Evolutionary conservation across 257 asterid genomes (phyloP), one percentile per base, ranked within the genome.

Genomic region (Schizonepeta tenuifolia): DNA sequence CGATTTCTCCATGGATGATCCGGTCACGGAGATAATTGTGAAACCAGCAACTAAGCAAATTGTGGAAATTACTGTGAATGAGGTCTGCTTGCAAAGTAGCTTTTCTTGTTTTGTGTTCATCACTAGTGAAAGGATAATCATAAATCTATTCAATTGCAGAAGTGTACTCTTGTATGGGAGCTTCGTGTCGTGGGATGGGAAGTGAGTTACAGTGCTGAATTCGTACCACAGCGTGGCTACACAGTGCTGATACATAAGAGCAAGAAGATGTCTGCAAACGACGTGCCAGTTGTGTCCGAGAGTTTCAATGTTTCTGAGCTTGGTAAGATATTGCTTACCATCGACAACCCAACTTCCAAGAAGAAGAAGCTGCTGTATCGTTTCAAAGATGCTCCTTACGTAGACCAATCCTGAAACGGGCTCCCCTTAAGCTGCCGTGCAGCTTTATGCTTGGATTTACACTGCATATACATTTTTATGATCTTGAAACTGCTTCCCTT

Each of bases 101-200:
- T 33, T 9, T n/a, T 15, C 28, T 21, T 43, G 24, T 51, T 51
- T 68, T 31, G 41, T 53, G 59, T 26, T 26, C n/a, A n/a, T n/a
- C n/a, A n/a, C n/a, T n/a, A n/a, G n/a, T n/a, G n/a, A n/a, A n/a
- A n/a, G n/a, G n/a, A n/a, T n/a, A n/a, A n/a, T n/a, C n/a, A n/a
- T n/a, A n/a, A n/a, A n/a, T n/a, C n/a, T n/a, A n/a, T n/a, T n/a
- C n/a, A 28, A 53, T 71, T 70, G 77, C 90, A 90, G 96, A 84
- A 81, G 75, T 86, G 96, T 70, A 68, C 64, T 49, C 79, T 90
- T 13, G 82, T 88, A 6, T 90, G 96, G 96, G 96, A 90, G 88
- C 82, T 90, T 18, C 85, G 96, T 26, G 96, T 90, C 9, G 86
- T 90, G 69, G 95, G 96, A 20, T 90, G 96, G 96, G 96, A 88